Evolutionary conservation across 768 basidiomycete species (phyloP), one percentile per base, ranked within the genome.

Genomic region (Mycena vitilis): DNA sequence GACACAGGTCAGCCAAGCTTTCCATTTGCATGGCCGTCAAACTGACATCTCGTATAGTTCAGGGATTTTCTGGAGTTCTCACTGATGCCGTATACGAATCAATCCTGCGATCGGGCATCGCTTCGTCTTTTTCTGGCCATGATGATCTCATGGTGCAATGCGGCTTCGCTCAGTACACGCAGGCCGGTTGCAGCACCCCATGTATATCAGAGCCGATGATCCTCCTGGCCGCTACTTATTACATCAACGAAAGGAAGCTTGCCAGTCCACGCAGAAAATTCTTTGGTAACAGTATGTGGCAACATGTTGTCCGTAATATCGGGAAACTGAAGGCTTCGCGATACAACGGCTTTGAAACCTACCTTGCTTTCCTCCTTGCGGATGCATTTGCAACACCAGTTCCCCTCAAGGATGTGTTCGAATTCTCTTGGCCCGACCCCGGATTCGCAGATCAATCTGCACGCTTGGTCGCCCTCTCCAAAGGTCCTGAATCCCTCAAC

Each of bases 301-400:
- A 38, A 6, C n/a, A 55, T 11, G 12, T 55, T 18, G 22, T 37
- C 11, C 18, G 16, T 4, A 23, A 55, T 18, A 34, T 55, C 36
- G 53, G 53, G 0, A 37, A 2, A 10, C 37, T 34, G 13, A 38
- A 18, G 10, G 37, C 36, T 13, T 55, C 53, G 6, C 5, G 9
- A 36, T 20, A 55, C 18, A 55, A 55, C 25, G 53, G 53, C 4
- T 55, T 55, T 38, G 53, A 55, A 38, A 55, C 20, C 36, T 55
- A 55, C 36, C 34, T 55, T 18, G 53, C 53, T 1, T 55, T 55
- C 22, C 53, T 55, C 18, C 34, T 55, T 0, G 53, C 53, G 36
- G 7, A 55, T 38, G 30, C 10, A 10, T 38, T 55, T 55, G 34
- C 36, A 2, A 55, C 7, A 38, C 53, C 18, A 34, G 25, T 23